Conservation (phyloP, 148 eudicot genomes). For the Silene uniflora region DNA sequence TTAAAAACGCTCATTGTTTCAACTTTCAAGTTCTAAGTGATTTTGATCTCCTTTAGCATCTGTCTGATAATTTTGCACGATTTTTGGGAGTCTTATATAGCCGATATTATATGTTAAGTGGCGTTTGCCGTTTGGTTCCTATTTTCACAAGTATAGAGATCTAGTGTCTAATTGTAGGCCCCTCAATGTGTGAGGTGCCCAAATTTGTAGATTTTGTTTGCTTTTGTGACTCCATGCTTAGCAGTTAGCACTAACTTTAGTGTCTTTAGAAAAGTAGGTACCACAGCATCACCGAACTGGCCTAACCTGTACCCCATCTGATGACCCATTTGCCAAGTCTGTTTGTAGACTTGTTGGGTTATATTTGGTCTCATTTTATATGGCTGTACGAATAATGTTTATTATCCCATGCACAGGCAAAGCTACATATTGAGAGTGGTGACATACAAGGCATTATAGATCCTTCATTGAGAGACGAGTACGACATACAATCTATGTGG, state of each 20-base stretch:
- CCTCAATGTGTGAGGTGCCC: not conserved
- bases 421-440: slow-evolving; percentile 86
- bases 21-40: not conserved
- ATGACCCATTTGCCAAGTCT: not conserved
- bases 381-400: not conserved
- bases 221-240: not conserved
- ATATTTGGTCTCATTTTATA: not conserved
- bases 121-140: not conserved
- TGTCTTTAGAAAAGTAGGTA: no score
- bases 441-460: slow-evolving; percentile 93
- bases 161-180: no score
- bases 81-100: not conserved
- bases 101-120: not conserved
- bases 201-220: not conserved
- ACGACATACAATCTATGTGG: slow-evolving; percentile 96
- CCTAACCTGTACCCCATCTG: not conserved
- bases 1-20: not conserved
- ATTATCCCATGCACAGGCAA: slow-evolving; percentile 46
- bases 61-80: no score
- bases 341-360: not conserved
- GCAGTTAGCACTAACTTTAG: no score
- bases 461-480: slow-evolving; percentile 51
- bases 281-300: no score
- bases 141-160: not conserved
- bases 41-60: not conserved